These are phyloP conservation scores for Gracilaria vermiculophylla DNA, from an alignment of 23 red algal species.

Conservation along the genomic window DNA sequence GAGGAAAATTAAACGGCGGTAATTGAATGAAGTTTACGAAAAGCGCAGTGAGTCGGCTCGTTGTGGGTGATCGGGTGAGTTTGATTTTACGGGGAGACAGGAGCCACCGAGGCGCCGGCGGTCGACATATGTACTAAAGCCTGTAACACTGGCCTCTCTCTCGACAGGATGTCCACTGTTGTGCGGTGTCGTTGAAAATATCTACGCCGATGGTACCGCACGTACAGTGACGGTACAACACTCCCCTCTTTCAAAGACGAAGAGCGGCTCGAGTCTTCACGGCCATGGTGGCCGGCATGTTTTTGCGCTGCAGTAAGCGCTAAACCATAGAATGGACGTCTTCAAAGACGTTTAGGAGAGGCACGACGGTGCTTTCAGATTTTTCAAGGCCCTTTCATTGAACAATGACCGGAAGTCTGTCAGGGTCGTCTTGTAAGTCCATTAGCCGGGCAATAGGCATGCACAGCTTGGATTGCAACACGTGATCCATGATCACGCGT, in stretches of 20 bases:
- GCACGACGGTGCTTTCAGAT: not conserved
- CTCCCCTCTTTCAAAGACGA: not conserved
- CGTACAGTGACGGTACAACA: not conserved
- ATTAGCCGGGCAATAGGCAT: not conserved
- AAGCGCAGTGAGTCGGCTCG: too few species aligned
- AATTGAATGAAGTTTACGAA: too few species aligned
- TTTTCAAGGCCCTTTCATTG: not conserved
- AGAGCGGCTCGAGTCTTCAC: not conserved
- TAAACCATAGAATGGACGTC: slow-evolving; percentile 1
- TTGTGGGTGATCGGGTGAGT: too few species aligned
- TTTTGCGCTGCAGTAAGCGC: not conserved
- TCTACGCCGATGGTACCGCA: too few species aligned
- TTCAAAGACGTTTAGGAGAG: not conserved
- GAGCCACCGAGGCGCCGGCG: too few species aligned
- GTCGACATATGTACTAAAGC: too few species aligned
- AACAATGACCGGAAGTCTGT: not conserved
- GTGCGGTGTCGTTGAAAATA: too few species aligned
- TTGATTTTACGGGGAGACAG: too few species aligned
- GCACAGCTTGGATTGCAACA: not conserved
- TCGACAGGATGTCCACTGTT: too few species aligned
- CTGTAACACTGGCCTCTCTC: too few species aligned
- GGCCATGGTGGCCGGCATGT: not conserved
- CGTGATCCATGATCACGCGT: not conserved
- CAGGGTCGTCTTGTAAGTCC: not conserved
- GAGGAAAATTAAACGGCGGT: too few species aligned